Percentiles rank a stretch among this genome's conserved stretches.
Evolutionary conservation across 352 stramenopile species (phyloP).

Genomic region (Pythium insidiosum): DNA sequence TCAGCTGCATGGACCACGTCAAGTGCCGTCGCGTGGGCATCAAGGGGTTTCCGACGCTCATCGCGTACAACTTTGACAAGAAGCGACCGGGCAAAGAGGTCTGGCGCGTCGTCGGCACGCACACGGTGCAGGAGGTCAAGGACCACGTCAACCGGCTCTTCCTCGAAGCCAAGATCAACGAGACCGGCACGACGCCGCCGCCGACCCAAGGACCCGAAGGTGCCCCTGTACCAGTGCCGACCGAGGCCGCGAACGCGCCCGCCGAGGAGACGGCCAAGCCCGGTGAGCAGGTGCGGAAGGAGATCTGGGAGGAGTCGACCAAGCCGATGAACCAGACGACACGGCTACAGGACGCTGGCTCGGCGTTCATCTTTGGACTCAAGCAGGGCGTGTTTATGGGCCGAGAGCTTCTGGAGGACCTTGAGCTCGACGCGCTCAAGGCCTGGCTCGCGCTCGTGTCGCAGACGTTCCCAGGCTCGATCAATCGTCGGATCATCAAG

Average conservation of each 20-base stretch:
- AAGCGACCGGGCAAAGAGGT: slow-evolving; percentile 51
- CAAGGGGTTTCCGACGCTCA: slow-evolving; percentile 77
- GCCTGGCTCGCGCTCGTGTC: slow-evolving; percentile 65
- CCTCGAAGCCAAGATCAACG: slow-evolving; percentile 55
- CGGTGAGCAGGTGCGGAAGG: too few relatives aligned
- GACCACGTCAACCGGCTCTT: slow-evolving; percentile 60
- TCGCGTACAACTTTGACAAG: slow-evolving; percentile 75
- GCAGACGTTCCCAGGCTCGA: slow-evolving; percentile 60
- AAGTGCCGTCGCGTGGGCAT: slow-evolving; percentile 72
- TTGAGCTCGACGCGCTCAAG: slow-evolving; percentile 71
- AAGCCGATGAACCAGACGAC: slow-evolving; percentile 69
- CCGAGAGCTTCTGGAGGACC: slow-evolving; percentile 63
- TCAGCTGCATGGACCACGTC: slow-evolving; percentile 85
- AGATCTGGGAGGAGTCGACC: slow-evolving; percentile 82
- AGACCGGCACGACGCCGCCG: slow-evolving; percentile 50
- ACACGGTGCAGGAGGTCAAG: slow-evolving; percentile 72
- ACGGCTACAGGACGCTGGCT: slow-evolving; percentile 64
- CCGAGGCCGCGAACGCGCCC: too few relatives aligned
- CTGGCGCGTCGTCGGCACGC: slow-evolving; percentile 66
- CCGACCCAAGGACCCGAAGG: too few relatives aligned
- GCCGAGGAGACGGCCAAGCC: slow-evolving; percentile 8
- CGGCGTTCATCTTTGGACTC: slow-evolving; percentile 74
- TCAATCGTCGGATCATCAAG: slow-evolving; percentile 61
- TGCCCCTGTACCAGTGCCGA: too few relatives aligned
- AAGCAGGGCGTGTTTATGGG: slow-evolving; percentile 75